phyloP scores from a whole-genome alignment of 2,329 filamentous ascomycete species.

The Cordyceps cicadae region DNA sequence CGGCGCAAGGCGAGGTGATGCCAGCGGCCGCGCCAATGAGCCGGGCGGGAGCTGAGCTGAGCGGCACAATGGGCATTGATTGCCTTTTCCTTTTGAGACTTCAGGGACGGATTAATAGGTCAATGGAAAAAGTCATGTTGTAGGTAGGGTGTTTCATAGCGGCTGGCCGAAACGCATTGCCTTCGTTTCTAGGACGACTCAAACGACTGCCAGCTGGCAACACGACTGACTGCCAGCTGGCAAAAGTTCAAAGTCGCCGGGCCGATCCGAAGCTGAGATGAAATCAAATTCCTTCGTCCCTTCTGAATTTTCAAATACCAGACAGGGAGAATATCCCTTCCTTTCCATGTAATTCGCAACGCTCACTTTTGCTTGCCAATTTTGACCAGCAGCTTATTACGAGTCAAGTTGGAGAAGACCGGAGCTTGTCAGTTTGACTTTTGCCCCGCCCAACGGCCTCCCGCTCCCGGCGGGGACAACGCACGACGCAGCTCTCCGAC shows the following conservation, averaged over 20 bases:
- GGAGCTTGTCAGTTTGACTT: background rate
- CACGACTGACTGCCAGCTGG: background rate
- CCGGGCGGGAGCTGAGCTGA: conserved; percentile 41
- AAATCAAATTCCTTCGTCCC: background rate
- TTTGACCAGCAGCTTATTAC: background rate
- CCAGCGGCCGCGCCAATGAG: conserved; percentile 54
- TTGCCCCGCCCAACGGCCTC: background rate
- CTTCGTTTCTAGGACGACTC: background rate
- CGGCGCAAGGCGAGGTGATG: conserved; percentile 49
- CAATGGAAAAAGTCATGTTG: background rate
- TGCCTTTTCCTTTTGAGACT: background rate
- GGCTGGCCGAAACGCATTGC: background rate
- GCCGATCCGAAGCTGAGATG: background rate
- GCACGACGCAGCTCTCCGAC: background rate
- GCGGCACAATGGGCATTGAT: conserved; percentile 40
- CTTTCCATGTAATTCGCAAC: background rate
- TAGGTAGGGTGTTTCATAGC: background rate
- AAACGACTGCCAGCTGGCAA: background rate
- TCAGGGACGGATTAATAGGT: too few relatives aligned
- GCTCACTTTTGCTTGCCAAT: background rate
- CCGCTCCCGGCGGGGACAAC: background rate
- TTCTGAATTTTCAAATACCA: background rate
- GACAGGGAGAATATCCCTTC: background rate
- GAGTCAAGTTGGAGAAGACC: background rate
- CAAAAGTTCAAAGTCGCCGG: background rate